phyloP scores from a whole-genome alignment of 164 flowering plant genomes.

The Platanus orientalis region DNA sequence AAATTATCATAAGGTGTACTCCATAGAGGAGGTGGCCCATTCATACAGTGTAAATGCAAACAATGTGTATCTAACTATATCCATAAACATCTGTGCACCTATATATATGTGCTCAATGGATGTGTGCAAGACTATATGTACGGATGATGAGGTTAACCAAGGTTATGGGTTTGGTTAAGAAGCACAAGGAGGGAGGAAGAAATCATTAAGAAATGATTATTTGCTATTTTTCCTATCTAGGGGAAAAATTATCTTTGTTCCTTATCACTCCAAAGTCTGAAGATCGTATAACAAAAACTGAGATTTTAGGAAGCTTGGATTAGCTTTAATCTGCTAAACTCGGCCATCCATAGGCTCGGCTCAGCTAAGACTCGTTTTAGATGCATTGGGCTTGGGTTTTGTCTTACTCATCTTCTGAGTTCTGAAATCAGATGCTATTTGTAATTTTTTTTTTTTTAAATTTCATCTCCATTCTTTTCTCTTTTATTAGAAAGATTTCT shows the following conservation, averaged over 20 bases:
- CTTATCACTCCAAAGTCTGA: not conserved
- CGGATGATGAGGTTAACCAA: slow-evolving; percentile 22
- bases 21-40: no score
- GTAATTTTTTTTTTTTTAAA: slow-evolving; percentile 16
- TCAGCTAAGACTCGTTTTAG: slow-evolving; percentile 21
- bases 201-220: slow-evolving; percentile 73
- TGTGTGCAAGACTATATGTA: not conserved
- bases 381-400: slow-evolving; percentile 37
- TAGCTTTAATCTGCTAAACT: slow-evolving; percentile 2
- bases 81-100: no score
- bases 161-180: slow-evolving; percentile 23
- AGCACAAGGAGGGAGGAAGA: slow-evolving; percentile 28
- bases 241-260: not conserved
- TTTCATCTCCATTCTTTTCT: slow-evolving; percentile 12
- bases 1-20: not conserved
- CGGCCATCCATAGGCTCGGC: slow-evolving; percentile 19
- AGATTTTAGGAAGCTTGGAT: not conserved
- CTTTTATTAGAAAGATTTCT: slow-evolving; percentile 28
- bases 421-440: no score
- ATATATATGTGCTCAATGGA: not conserved
- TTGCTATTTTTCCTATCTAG: slow-evolving; percentile 11
- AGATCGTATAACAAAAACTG: not conserved
- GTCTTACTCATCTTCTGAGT: slow-evolving; percentile 16
- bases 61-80: no score
- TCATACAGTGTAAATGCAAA: not conserved